Conservation (phyloP, 2,329 filamentous ascomycete genomes). For the Fusarium vanettenii region DNA sequence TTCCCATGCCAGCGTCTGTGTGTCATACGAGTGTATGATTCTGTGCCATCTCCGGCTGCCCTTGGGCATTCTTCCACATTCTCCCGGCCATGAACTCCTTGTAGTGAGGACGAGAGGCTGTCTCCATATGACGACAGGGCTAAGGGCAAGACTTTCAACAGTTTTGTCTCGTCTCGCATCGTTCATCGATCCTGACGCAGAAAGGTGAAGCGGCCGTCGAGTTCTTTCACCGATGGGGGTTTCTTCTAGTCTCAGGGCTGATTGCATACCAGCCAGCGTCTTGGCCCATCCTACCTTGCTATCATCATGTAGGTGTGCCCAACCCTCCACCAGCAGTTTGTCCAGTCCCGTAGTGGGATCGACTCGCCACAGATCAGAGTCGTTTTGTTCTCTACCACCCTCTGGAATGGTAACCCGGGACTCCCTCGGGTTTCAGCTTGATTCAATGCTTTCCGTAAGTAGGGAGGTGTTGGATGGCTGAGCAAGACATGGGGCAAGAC, state of each 20-base stretch:
- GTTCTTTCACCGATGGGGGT: not conserved
- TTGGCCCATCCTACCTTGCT: not conserved
- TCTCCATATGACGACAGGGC: not conserved
- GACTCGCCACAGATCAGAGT: conserved; percentile 9
- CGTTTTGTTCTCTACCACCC: conserved; percentile 20
- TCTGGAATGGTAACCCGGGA: conserved; percentile 6
- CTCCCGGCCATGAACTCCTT: not conserved
- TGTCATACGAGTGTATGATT: not conserved
- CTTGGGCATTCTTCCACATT: not conserved
- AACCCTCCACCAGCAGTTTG: not conserved
- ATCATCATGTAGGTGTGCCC: not conserved
- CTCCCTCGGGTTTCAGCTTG: not conserved
- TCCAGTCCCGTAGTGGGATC: conserved; percentile 13
- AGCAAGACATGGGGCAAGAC: conserved; percentile 10
- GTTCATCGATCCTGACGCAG: not conserved
- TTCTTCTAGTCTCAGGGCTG: not conserved
- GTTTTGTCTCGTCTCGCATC: conserved; percentile 10
- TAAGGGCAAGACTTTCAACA: not conserved
- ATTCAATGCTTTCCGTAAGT: not conserved
- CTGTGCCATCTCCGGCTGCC: not conserved
- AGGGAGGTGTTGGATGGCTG: not conserved
- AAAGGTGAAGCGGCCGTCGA: not conserved
- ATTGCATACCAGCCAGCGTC: conserved; percentile 13
- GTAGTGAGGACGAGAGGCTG: not conserved
- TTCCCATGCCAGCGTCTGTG: not conserved